Evolutionary conservation across 495 filamentous ascomycete genomes (phyloP).

Genomic region (Choiromyces venosus): DNA sequence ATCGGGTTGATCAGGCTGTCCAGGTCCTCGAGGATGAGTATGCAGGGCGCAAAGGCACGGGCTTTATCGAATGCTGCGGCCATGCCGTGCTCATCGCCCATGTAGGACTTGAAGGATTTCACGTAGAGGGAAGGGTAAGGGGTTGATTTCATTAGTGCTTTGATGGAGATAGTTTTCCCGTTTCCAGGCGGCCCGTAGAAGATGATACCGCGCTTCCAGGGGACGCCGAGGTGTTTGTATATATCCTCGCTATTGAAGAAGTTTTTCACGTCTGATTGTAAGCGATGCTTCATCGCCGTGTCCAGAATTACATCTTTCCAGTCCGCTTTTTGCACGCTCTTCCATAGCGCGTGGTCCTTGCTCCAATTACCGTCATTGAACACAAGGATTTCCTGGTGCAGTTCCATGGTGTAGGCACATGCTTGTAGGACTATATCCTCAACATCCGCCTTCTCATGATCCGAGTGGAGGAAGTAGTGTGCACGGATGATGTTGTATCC

Average conservation of each 20-base stretch:
- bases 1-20: slow-evolving; percentile 54
- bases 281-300: slow-evolving; percentile 54
- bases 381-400: slow-evolving; percentile 60
- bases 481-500: slow-evolving; percentile 43
- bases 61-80: slow-evolving; percentile 50
- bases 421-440: slow-evolving; percentile 54
- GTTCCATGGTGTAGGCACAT: slow-evolving; percentile 48
- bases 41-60: slow-evolving; percentile 49
- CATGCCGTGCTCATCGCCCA: slow-evolving; percentile 49
- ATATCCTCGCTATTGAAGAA: slow-evolving; percentile 55
- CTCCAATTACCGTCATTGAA: slow-evolving; percentile 58
- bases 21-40: slow-evolving; percentile 62
- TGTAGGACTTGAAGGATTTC: slow-evolving; percentile 47
- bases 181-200: slow-evolving; percentile 53
- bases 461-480: slow-evolving; percentile 51
- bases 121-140: slow-evolving; percentile 53
- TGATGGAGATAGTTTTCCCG: slow-evolving; percentile 65
- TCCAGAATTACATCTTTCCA: slow-evolving; percentile 67
- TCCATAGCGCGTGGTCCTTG: slow-evolving; percentile 56
- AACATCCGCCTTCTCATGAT: slow-evolving; percentile 38
- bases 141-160: slow-evolving; percentile 60
- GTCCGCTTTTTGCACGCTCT: slow-evolving; percentile 51
- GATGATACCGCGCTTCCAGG: slow-evolving; percentile 56
- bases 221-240: slow-evolving; percentile 56
- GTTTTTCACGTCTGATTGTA: slow-evolving; percentile 55